phyloP scores from a whole-genome alignment of 148 eudicot species.

The Rhododendron henanense region DNA sequence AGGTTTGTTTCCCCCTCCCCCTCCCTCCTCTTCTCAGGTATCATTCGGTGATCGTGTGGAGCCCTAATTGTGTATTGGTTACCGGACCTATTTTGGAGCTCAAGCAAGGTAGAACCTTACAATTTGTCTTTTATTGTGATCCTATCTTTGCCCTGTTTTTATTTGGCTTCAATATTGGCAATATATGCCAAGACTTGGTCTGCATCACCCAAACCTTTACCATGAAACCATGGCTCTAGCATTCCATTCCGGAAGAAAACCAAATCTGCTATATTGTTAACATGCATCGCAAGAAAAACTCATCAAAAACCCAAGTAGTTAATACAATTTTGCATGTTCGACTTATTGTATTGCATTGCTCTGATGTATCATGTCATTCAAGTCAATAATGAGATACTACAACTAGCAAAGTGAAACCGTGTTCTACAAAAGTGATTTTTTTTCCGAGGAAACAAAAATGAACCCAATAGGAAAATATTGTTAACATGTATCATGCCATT shows the following conservation, averaged over 20 bases:
- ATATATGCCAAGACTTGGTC: slow-evolving; percentile 48
- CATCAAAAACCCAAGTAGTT: neutral
- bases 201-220: slow-evolving; percentile 66
- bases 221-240: slow-evolving; percentile 93
- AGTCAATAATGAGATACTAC: neutral
- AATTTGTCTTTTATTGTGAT: too few relatives aligned
- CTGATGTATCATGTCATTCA: neutral
- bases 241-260: slow-evolving; percentile 99
- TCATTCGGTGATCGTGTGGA: too few relatives aligned
- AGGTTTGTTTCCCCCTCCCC: neutral
- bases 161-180: slow-evolving; percentile 65
- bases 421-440: neutral
- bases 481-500: too few relatives aligned
- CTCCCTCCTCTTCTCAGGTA: too few relatives aligned
- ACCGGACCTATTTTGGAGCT: too few relatives aligned
- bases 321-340: neutral
- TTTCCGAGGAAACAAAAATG: neutral
- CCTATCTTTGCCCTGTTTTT: too few relatives aligned
- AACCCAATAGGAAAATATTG: too few relatives aligned
- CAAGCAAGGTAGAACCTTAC: too few relatives aligned
- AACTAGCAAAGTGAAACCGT: neutral
- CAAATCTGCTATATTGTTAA: slow-evolving; percentile 91
- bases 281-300: slow-evolving; percentile 13
- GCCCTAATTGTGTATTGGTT: too few relatives aligned
- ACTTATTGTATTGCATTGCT: neutral